Evolutionary conservation across 2,329 filamentous ascomycete species (phyloP).

Genomic region (Fusarium sp.): DNA sequence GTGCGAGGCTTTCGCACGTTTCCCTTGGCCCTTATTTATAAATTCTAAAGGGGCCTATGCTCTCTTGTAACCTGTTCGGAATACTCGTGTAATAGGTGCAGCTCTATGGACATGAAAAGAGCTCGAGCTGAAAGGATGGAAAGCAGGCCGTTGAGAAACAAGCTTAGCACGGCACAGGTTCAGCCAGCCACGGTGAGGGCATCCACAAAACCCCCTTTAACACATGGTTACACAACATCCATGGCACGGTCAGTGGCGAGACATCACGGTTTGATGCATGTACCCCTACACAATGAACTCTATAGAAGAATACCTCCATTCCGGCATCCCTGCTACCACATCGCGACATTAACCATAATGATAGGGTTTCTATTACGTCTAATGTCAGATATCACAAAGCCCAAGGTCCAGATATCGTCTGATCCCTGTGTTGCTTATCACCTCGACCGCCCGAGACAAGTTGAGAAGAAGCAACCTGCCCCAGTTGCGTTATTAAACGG

Average conservation of each 20-base stretch:
- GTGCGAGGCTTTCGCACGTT: neutral
- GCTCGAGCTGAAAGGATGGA: neutral
- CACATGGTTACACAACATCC: neutral
- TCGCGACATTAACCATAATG: neutral
- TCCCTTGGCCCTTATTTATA: neutral
- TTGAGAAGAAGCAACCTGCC: neutral
- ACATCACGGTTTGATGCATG: neutral
- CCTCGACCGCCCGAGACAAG: neutral
- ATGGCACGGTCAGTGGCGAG: neutral
- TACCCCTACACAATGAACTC: neutral
- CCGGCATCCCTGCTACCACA: neutral
- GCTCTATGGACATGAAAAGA: no score
- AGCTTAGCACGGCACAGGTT: neutral
- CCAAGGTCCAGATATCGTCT: no score
- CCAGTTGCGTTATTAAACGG: no score
- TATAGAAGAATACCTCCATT: neutral
- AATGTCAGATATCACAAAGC: neutral
- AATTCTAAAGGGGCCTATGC: no score
- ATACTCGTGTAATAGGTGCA: no score
- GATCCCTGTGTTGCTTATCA: neutral
- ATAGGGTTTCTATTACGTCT: neutral
- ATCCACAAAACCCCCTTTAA: neutral
- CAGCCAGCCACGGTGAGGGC: neutral
- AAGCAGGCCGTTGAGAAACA: neutral
- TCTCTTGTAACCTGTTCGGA: no score